Base-by-base conservation (phyloP, 768 basidiomycete species). In the Floccularia luteovirens region DNA sequence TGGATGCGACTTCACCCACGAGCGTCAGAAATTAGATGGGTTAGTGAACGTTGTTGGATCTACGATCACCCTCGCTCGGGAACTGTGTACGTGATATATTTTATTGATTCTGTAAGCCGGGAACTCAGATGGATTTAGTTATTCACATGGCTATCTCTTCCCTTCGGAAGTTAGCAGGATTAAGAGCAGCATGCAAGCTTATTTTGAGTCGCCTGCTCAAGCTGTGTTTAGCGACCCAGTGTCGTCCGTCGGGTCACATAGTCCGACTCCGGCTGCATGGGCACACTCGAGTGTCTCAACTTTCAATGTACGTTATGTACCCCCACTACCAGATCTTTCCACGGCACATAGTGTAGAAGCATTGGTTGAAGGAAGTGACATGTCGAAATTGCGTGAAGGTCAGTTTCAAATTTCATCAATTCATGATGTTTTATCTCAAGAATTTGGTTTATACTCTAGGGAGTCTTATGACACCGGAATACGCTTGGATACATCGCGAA, bases 31-130 rank as follows among this genome's bases (percentile, higher is more conserved):
- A 77, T 99, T 28, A 77, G 90, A 31, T 98, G 94, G 93, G 72
- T 74, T 23, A 82, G 86, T 49, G 93, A 99, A 55, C 77, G 83
- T 20, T 98, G 94, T 61, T 94, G 90, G 89, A 90, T 99, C 48
- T 97, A 99, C 60, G 93, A 99, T 56, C 94, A 97, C 61, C 94
- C 94, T 1, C 82, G 90, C 36, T 80, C 88, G 12, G 85, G 88
- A 35, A 96, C 93, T 14, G 92, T 94, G 80, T 92, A 67, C 54
- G 87, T 70, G 21, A 14, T 39, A 21, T 28, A n/a, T 33, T 22
- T 39, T 41, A 32, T 41, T 32, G 41, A 38, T 21, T 33, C 43
- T 24, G 14, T 21, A 25, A 14, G 24, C 17, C 44, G 24, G 23
- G 25, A 17, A 17, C 35, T 48, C 34, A 41, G 31, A 31, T 37